Evolutionary conservation across 2,329 filamentous ascomycete species (phyloP).

Genomic region (Fusarium virguliforme): DNA sequence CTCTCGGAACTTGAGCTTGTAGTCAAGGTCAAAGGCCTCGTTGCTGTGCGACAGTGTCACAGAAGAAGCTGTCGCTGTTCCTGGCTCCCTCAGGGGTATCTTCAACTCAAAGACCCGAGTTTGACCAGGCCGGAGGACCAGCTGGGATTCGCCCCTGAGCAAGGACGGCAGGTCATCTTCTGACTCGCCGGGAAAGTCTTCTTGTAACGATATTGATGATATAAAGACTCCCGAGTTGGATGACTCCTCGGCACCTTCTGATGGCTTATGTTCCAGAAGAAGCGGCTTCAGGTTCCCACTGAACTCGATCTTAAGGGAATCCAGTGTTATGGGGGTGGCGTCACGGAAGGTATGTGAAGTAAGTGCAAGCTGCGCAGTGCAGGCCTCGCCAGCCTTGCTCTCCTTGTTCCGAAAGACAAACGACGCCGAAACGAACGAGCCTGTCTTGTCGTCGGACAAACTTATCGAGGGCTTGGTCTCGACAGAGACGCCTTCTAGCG

Average conservation of each 20-base stretch:
- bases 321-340: conserved; percentile 68
- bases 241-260: conserved; percentile 22
- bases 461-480: conserved; percentile 66
- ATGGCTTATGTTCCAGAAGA: conserved; percentile 62
- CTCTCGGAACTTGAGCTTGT: conserved; percentile 70
- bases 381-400: conserved; percentile 74
- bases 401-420: conserved; percentile 73
- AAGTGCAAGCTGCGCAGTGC: conserved; percentile 71
- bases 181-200: conserved; percentile 51
- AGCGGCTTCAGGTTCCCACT: conserved; percentile 72
- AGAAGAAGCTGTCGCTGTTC: conserved; percentile 78
- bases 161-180: conserved; percentile 55
- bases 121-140: conserved; percentile 78
- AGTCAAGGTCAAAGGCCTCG: conserved; percentile 77
- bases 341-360: conserved; percentile 70
- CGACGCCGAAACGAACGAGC: conserved; percentile 69
- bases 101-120: conserved; percentile 80
- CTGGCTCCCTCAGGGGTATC: conserved; percentile 84
- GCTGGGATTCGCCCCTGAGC: conserved; percentile 71
- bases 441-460: conserved; percentile 66
- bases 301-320: conserved; percentile 69
- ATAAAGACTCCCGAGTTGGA: conserved; percentile 38
- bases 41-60: conserved; percentile 76
- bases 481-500: conserved; percentile 66
- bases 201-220: conserved; percentile 52